Conservation (phyloP, 352 stramenopile genomes). For the Globisporangium barbulae region DNA sequence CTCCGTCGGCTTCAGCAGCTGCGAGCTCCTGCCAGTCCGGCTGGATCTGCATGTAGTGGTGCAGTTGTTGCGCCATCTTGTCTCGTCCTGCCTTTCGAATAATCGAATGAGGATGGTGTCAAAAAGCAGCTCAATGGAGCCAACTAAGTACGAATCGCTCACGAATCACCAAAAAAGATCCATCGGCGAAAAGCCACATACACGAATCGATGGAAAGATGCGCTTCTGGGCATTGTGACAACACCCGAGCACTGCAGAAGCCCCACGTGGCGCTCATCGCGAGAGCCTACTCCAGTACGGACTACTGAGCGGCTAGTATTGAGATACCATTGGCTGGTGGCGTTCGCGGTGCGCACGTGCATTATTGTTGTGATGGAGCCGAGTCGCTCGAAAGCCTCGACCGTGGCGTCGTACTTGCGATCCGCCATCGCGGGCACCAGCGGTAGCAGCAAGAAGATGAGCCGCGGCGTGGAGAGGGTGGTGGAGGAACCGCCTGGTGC, state of each 20-base stretch:
- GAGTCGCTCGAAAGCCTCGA: constrained; percentile 16
- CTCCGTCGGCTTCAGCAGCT: neutral
- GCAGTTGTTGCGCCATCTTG: neutral
- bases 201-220: neutral
- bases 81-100: neutral
- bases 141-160: neutral
- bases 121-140: neutral
- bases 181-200: constrained; percentile 1
- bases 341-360: neutral
- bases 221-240: neutral
- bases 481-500: neutral
- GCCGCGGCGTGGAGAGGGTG: neutral
- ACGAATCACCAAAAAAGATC: neutral
- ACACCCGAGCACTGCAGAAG: neutral
- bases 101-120: neutral
- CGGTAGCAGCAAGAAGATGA: constrained; percentile 12
- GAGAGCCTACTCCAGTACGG: neutral
- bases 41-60: constrained; percentile 63
- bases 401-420: constrained; percentile 43
- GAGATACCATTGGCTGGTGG: neutral
- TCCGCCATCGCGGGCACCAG: constrained; percentile 27
- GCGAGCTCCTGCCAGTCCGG: constrained; percentile 45
- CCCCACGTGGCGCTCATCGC: neutral
- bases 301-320: neutral
- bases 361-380: constrained; percentile 8